Evolutionary conservation across 495 filamentous ascomycete genomes (phyloP).

Genomic region (Corynascus novoguineensis): DNA sequence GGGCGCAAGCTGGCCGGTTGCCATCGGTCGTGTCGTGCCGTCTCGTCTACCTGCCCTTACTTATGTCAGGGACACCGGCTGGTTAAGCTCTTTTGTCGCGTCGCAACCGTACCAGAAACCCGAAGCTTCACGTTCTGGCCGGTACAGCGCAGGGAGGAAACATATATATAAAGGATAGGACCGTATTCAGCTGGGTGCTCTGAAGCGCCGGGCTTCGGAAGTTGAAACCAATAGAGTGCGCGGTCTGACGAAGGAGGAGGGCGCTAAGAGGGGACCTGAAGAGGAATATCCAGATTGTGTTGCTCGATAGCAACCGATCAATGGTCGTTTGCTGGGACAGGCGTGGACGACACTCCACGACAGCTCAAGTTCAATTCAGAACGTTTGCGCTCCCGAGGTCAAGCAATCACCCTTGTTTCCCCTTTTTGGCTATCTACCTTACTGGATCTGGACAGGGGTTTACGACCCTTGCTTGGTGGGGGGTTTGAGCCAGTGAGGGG

Average conservation of each 20-base stretch:
- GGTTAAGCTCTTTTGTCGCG: background rate
- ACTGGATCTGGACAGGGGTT: background rate
- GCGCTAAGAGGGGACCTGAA: background rate
- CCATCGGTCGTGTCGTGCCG: constrained; percentile 7
- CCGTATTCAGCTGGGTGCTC: too few relatives aligned
- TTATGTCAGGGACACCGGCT: background rate
- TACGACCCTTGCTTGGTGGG: constrained; percentile 1
- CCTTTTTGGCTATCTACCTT: background rate
- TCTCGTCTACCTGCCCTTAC: background rate
- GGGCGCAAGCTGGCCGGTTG: constrained; percentile 10
- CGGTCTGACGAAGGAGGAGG: background rate
- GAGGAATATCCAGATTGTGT: background rate
- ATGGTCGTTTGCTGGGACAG: background rate
- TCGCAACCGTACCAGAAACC: too few relatives aligned
- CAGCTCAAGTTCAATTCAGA: background rate
- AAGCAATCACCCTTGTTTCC: background rate
- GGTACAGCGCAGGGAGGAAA: too few relatives aligned
- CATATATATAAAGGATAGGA: background rate
- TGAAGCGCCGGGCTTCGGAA: too few relatives aligned
- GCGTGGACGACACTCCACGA: background rate
- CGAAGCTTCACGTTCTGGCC: too few relatives aligned
- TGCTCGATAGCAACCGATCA: background rate
- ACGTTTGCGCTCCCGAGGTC: background rate
- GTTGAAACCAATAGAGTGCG: background rate
- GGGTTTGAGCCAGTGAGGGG: constrained; percentile 2